Evolutionary conservation across 352 stramenopile species (phyloP), one percentile per base, ranked within the genome.

Genomic region (Peronospora farinosa): DNA sequence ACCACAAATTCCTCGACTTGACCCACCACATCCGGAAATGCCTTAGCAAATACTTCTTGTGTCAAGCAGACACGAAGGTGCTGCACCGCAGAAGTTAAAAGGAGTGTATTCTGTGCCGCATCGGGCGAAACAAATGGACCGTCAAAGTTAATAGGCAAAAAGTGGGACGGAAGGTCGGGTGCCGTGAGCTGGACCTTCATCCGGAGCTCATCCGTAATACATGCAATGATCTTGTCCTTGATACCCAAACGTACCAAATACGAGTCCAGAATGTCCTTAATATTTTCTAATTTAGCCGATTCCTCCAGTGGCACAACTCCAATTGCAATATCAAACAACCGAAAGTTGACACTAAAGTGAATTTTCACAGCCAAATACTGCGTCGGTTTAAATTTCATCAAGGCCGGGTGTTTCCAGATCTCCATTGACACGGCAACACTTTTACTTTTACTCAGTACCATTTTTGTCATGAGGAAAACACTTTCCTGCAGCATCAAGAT

Each of bases 301-400:
- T 76, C 65, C 21, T 80, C 71, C 3, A 82, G 54, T 3, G 70
- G 51, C 13, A 69, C 71, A 49, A 66, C 83, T 2, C 72, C 78
- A 3, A 90, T 59, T 7, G 72, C 78, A 44, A 86, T 67, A 23
- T 83, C 65, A 52, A 87, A 85, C 0, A 67, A 47, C 28, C 74
- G 73, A 33, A 88, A 91, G 57, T 83, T 86, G 40, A 88, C 64
- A 40, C 78, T 89, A 35, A 88, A 91, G 50, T 91, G 78, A 12
- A 83, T 65, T 42, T 80, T 86, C 16, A 91, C 50, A 5, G 72
- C 75, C 23, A 91, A 55, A 47, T 84, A 84, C 53, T 83, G 73
- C 25, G 62, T 68, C 16, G 63, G 42, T 9, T 64, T 61, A n/a
- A 55, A 51, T 28, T 68, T 46, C 25, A 56, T 54, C 2, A 54